These are phyloP conservation scores for Rhinocladiella similis DNA, from an alignment of 2,329 filamentous ascomycete genomes.

Conservation along the genomic window DNA sequence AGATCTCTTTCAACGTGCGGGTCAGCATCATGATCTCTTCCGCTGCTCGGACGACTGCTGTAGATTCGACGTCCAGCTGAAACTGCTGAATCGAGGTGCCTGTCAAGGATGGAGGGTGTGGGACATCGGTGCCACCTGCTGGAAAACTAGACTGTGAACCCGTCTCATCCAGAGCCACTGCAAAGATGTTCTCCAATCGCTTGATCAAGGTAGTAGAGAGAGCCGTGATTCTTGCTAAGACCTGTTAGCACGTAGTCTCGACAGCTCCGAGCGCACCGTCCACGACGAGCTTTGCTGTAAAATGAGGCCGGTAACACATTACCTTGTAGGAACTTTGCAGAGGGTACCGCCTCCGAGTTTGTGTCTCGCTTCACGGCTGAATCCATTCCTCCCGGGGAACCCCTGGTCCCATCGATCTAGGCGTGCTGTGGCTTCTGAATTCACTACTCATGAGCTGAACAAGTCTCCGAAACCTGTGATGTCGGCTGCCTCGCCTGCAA, in stretches of 20 bases:
- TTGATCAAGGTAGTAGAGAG: conserved; percentile 26
- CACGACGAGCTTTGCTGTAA: background rate
- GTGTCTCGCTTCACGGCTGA: conserved; percentile 11
- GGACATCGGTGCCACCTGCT: background rate
- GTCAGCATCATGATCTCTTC: conserved; percentile 64
- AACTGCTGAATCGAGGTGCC: conserved; percentile 59
- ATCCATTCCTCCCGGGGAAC: conserved; percentile 5
- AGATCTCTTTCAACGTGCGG: conserved; percentile 64
- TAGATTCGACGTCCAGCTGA: conserved; percentile 53
- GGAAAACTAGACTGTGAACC: background rate
- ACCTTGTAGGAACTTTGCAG: conserved; percentile 26
- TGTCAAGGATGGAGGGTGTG: conserved; percentile 37
- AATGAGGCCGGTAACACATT: background rate
- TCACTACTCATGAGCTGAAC: too few relatives aligned
- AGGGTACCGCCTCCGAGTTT: conserved; percentile 18
- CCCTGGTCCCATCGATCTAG: too few relatives aligned
- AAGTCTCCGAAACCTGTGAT: too few relatives aligned
- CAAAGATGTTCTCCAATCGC: conserved; percentile 27
- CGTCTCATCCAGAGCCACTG: conserved; percentile 20
- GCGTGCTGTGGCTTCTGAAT: too few relatives aligned
- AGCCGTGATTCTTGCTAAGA: conserved; percentile 23
- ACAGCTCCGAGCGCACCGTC: background rate
- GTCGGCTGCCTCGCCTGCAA: too few relatives aligned
- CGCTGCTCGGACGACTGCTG: conserved; percentile 59
- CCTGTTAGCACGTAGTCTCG: background rate